Evolutionary conservation across 1,284 basidiomycete genomes (phyloP).

Genomic region (Marasmius oreades): DNA sequence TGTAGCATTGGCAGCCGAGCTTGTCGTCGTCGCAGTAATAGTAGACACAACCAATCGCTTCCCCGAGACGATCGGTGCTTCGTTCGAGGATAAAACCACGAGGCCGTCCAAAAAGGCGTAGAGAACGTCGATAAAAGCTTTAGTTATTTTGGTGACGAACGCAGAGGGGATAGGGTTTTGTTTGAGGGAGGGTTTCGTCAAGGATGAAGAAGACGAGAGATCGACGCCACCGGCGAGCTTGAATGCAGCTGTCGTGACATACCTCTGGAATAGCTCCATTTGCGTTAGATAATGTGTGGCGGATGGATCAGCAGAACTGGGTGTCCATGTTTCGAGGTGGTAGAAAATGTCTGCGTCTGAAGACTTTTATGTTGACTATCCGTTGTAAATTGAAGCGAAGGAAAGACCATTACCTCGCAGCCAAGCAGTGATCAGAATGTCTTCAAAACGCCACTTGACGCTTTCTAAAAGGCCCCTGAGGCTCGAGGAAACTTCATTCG

Average conservation of each 20-base stretch:
- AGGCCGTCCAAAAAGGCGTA: slow-evolving; percentile 91
- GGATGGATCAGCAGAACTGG: slow-evolving; percentile 52
- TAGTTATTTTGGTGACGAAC: slow-evolving; percentile 73
- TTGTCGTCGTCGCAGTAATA: too few species aligned
- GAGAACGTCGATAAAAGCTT: slow-evolving; percentile 84
- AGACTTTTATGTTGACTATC: slow-evolving; percentile 6
- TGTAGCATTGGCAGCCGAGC: slow-evolving; percentile 41
- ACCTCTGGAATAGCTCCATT: slow-evolving; percentile 82
- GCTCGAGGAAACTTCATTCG: slow-evolving; percentile 65
- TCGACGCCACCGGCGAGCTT: slow-evolving; percentile 83
- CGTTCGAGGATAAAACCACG: slow-evolving; percentile 77
- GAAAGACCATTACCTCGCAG: slow-evolving; percentile 57
- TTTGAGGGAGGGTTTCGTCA: slow-evolving; percentile 47
- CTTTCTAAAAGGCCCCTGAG: slow-evolving; percentile 78
- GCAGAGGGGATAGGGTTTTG: slow-evolving; percentile 56
- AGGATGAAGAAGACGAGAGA: slow-evolving; percentile 37
- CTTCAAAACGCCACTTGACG: slow-evolving; percentile 85
- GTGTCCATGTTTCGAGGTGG: slow-evolving; percentile 83
- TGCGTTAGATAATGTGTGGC: slow-evolving; percentile 69
- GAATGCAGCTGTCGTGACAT: slow-evolving; percentile 77
- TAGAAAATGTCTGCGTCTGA: slow-evolving; percentile 85
- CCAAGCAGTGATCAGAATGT: slow-evolving; percentile 82
- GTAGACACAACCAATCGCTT: slow-evolving; percentile 32
- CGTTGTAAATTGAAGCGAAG: neutral
- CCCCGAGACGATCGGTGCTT: slow-evolving; percentile 48